These are phyloP conservation scores for Clitoria ternatea DNA, from an alignment of 306 rosid species.

Conservation along the genomic window DNA sequence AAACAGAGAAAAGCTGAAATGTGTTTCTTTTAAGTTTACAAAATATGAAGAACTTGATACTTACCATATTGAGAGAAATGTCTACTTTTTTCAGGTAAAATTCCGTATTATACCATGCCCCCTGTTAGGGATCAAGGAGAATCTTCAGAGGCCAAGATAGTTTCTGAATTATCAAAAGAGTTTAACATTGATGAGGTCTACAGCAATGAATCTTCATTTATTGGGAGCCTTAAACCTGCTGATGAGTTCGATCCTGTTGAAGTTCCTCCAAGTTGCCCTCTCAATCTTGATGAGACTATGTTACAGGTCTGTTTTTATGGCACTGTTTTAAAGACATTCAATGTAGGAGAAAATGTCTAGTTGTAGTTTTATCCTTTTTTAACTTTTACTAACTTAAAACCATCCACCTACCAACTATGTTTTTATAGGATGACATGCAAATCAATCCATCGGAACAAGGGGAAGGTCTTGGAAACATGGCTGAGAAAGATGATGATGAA, in stretches of 20 bases:
- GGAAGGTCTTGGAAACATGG: slow-evolving; percentile 22
- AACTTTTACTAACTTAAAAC: neutral
- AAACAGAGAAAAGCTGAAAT: neutral
- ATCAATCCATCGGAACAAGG: slow-evolving; percentile 37
- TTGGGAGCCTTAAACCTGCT: slow-evolving; percentile 82
- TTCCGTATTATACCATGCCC: slow-evolving; percentile 88
- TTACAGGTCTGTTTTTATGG: slow-evolving; percentile 47
- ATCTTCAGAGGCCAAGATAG: slow-evolving; percentile 68
- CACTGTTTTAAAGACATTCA: neutral
- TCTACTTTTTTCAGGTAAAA: slow-evolving; percentile 63
- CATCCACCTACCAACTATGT: neutral
- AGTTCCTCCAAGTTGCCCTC: slow-evolving; percentile 71
- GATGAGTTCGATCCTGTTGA: slow-evolving; percentile 76
- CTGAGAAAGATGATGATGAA: slow-evolving; percentile 40
- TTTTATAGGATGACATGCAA: slow-evolving; percentile 40
- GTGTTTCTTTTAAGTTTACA: slow-evolving; percentile 10
- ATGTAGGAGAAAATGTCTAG: neutral
- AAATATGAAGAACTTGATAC: neutral
- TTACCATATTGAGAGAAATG: neutral
- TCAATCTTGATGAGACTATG: slow-evolving; percentile 55
- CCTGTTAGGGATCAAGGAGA: slow-evolving; percentile 70
- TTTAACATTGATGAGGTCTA: slow-evolving; percentile 79
- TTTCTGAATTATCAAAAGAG: slow-evolving; percentile 61
- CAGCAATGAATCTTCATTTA: slow-evolving; percentile 69
- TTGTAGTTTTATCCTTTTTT: neutral